Evolutionary conservation across 805 yeast species (phyloP).

Genomic region (Pichia insulana): DNA sequence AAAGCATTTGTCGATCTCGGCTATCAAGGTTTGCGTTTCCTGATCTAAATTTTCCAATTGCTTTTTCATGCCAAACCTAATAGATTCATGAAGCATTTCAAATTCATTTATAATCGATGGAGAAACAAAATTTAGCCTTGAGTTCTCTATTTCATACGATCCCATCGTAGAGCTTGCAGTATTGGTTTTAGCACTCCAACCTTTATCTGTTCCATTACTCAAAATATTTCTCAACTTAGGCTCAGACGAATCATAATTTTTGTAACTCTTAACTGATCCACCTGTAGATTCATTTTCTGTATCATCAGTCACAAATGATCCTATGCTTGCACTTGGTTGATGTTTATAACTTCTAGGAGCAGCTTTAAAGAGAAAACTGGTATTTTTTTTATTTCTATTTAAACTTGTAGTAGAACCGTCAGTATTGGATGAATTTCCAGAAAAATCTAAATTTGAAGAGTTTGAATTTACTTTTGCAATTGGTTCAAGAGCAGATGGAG

Average conservation of each 20-base stretch:
- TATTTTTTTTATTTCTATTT: background rate
- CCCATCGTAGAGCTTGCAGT: too few species aligned
- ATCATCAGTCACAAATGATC: too few species aligned
- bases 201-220: too few species aligned
- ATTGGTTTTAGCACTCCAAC: too few species aligned
- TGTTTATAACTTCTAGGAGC: too few species aligned
- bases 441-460: background rate
- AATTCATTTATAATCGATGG: slow-evolving; percentile 17
- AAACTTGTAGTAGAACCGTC: background rate
- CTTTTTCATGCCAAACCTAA: slow-evolving; percentile 18
- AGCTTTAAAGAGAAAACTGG: background rate
- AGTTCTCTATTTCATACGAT: background rate
- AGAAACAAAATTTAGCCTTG: slow-evolving; percentile 6
- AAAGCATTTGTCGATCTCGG: slow-evolving; percentile 19
- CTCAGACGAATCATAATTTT: too few species aligned
- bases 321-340: too few species aligned
- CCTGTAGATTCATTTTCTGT: too few species aligned
- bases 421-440: too few species aligned
- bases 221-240: too few species aligned
- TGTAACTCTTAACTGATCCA: too few species aligned
- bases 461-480: background rate
- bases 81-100: slow-evolving; percentile 21
- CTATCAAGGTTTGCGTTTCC: slow-evolving; percentile 24
- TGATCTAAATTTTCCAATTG: slow-evolving; percentile 19
- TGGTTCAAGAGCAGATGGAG: too few species aligned